Evolutionary conservation across 805 yeast species (phyloP).

Genomic region (Yamadazyma olivae): DNA sequence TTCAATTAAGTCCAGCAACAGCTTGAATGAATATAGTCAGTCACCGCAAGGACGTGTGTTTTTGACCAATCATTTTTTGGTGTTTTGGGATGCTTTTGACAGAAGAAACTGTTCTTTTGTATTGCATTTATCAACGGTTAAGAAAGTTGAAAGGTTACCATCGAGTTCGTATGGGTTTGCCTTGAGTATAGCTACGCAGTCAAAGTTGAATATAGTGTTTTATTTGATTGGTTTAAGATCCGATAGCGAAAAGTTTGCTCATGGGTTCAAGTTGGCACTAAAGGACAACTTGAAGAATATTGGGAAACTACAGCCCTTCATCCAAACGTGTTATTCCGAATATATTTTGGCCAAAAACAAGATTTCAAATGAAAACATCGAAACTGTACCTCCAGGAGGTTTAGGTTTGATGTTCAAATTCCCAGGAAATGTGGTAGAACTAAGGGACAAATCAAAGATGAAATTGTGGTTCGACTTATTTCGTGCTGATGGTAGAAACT

Average conservation of each 20-base stretch:
- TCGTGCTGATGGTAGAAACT: conserved; percentile 77
- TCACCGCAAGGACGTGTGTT: conserved; percentile 61
- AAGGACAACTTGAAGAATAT: conserved; percentile 63
- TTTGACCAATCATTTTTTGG: conserved; percentile 70
- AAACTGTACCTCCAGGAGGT: conserved; percentile 73
- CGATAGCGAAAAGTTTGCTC: conserved; percentile 78
- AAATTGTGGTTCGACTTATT: conserved; percentile 93
- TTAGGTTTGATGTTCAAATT: conserved; percentile 79
- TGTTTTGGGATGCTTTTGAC: conserved; percentile 72
- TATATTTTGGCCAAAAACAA: conserved; percentile 65
- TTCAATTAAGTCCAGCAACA: conserved; percentile 19
- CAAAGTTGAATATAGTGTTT: conserved; percentile 58
- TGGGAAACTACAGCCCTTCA: conserved; percentile 58
- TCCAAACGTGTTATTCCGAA: conserved; percentile 80
- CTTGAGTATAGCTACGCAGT: conserved; percentile 64
- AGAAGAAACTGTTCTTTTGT: conserved; percentile 63
- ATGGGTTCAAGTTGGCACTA: conserved; percentile 56
- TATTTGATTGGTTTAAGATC: conserved; percentile 79
- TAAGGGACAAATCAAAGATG: conserved; percentile 80
- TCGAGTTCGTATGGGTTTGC: conserved; percentile 75
- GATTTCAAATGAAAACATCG: conserved; percentile 38
- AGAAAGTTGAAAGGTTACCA: conserved; percentile 84
- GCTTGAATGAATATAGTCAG: conserved; percentile 12
- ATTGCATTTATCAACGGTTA: conserved; percentile 72
- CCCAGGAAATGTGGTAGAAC: conserved; percentile 82